Evolutionary conservation across 140 eudicot species (phyloP).

Genomic region (Cichorium intybus): DNA sequence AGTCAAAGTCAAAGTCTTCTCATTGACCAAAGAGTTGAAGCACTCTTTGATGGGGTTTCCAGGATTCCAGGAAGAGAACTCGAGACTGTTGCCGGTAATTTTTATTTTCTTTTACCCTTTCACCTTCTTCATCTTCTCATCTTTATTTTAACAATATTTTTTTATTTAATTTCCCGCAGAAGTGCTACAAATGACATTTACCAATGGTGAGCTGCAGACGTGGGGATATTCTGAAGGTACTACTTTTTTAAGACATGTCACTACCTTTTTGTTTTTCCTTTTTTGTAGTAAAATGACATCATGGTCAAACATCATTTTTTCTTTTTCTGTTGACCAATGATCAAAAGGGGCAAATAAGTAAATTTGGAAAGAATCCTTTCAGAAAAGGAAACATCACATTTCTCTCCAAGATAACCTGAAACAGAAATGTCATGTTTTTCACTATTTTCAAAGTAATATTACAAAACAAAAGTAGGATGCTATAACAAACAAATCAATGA

Average conservation of each 20-base stretch:
- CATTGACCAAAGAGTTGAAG: conserved; percentile 83
- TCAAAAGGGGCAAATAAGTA: not conserved
- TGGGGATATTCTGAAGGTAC: conserved; percentile 66
- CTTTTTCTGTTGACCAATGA: not conserved
- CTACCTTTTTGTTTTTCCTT: not conserved
- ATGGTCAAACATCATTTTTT: not conserved
- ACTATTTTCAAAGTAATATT: not conserved
- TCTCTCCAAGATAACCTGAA: not conserved
- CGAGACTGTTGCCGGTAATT: conserved; percentile 74
- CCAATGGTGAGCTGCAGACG: conserved; percentile 58
- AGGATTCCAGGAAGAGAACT: conserved; percentile 72
- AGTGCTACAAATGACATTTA: conserved; percentile 57
- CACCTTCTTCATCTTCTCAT: not conserved
- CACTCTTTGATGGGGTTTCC: conserved; percentile 62
- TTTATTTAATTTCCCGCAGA: conserved; percentile 46
- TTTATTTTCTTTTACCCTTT: not conserved
- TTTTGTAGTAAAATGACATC: not conserved
- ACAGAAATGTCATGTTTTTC: not conserved
- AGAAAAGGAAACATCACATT: not conserved
- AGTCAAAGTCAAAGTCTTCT: conserved; percentile 15
- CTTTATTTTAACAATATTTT: conserved; percentile 4
- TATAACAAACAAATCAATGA: not conserved
- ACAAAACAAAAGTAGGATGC: no score
- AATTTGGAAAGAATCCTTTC: not conserved
- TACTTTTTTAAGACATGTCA: not conserved